These are phyloP conservation scores for Ilex asprella DNA, from an alignment of 257 asterid species.

Conservation along the genomic window DNA sequence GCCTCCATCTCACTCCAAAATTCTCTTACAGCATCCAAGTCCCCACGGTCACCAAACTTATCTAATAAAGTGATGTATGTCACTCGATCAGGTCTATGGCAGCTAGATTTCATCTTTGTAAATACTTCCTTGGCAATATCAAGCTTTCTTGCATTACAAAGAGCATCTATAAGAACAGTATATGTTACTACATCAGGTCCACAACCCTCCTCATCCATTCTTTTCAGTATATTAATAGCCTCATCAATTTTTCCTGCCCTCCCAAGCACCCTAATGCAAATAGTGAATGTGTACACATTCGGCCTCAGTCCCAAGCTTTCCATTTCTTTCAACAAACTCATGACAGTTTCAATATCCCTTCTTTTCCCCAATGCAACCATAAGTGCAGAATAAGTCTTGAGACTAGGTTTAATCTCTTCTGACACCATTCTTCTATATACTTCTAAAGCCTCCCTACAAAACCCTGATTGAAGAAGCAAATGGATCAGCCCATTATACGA, in stretches of 20 bases:
- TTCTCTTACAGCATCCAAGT: constrained; percentile 61
- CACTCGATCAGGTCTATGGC: constrained; percentile 85
- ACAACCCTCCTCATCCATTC: constrained; percentile 89
- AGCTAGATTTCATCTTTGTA: constrained; percentile 61
- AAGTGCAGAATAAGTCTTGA: constrained; percentile 86
- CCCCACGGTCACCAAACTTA: constrained; percentile 66
- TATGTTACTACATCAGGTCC: constrained; percentile 89
- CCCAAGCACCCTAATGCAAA: constrained; percentile 90
- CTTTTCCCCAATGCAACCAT: constrained; percentile 92
- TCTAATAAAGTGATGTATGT: constrained; percentile 87
- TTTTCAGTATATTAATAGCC: constrained; percentile 56
- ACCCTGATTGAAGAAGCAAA: constrained; percentile 79
- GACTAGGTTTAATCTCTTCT: constrained; percentile 82
- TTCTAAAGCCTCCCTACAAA: constrained; percentile 56
- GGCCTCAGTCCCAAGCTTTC: constrained; percentile 76
- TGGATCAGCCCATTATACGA: constrained; percentile 93
- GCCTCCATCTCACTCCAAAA: constrained; percentile 65
- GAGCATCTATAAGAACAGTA: constrained; percentile 91
- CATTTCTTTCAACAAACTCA: constrained; percentile 80
- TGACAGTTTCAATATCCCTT: constrained; percentile 68
- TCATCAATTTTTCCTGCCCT: constrained; percentile 78
- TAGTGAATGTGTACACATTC: constrained; percentile 82
- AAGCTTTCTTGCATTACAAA: constrained; percentile 82
- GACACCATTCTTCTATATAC: constrained; percentile 68
- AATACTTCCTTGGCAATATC: constrained; percentile 68